These are phyloP conservation scores for Cladophialophora psammophila DNA, from an alignment of 2,329 filamentous ascomycete species.

Conservation along the genomic window DNA sequence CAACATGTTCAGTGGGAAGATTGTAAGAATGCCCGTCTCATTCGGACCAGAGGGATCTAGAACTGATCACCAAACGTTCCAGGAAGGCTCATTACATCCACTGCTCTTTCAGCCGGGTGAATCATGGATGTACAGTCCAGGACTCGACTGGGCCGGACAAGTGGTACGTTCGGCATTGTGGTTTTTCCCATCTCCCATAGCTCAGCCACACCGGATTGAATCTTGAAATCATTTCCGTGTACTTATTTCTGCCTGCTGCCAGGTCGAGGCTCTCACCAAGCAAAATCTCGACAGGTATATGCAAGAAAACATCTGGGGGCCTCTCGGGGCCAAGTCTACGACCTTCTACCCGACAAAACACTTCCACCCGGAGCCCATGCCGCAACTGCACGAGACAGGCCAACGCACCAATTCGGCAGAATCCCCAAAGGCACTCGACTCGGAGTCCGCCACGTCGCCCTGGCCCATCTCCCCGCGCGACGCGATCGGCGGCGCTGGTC, in stretches of 20 bases:
- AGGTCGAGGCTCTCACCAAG: constrained; percentile 53
- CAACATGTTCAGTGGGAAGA: constrained; percentile 43
- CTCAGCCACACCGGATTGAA: too few relatives aligned
- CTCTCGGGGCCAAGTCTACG: constrained; percentile 56
- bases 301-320: constrained; percentile 53
- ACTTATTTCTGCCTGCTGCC: background rate
- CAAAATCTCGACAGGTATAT: constrained; percentile 54
- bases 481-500: constrained; percentile 38
- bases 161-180: constrained; percentile 46
- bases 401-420: background rate
- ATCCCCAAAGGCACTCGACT: constrained; percentile 48
- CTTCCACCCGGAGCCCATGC: constrained; percentile 15
- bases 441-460: constrained; percentile 48
- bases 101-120: constrained; percentile 63
- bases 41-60: background rate
- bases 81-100: constrained; percentile 47
- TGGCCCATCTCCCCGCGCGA: constrained; percentile 45
- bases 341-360: constrained; percentile 52
- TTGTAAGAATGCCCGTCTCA: constrained; percentile 12
- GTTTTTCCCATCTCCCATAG: background rate
- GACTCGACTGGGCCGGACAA: constrained; percentile 62
- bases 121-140: constrained; percentile 59
- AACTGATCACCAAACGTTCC: background rate
- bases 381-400: constrained; percentile 42
- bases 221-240: background rate